These are phyloP conservation scores for Fusarium sp. DNA, from an alignment of 2,329 filamentous ascomycete genomes.

Conservation along the genomic window DNA sequence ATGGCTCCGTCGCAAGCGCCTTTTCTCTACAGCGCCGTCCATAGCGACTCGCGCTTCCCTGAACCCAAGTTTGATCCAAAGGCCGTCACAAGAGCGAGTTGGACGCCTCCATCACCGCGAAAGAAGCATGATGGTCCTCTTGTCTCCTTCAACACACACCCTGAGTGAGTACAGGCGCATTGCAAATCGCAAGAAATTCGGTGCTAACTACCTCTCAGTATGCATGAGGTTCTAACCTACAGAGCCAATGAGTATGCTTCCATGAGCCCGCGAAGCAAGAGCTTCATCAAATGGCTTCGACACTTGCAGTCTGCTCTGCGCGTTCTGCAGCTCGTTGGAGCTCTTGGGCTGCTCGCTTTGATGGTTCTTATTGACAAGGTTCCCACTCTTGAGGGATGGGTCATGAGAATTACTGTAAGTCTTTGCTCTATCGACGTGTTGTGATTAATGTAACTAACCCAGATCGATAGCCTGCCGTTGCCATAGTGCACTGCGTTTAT, in stretches of 20 bases:
- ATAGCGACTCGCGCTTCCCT: slow-evolving; percentile 66
- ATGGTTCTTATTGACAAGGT: slow-evolving; percentile 82
- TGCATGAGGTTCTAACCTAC: slow-evolving; percentile 74
- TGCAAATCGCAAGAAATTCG: not conserved
- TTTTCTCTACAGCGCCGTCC: slow-evolving; percentile 77
- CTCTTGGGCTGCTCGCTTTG: slow-evolving; percentile 78
- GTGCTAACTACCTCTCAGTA: slow-evolving; percentile 52
- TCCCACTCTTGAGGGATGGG: slow-evolving; percentile 75
- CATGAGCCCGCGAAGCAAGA: slow-evolving; percentile 79
- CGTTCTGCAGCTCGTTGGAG: slow-evolving; percentile 74
- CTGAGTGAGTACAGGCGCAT: slow-evolving; percentile 72
- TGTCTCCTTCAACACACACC: slow-evolving; percentile 86
- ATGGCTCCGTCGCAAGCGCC: slow-evolving; percentile 62
- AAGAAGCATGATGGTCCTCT: slow-evolving; percentile 80
- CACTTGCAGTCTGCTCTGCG: slow-evolving; percentile 78
- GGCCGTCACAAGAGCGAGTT: slow-evolving; percentile 84
- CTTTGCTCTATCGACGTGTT: not conserved
- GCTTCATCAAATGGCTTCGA: slow-evolving; percentile 77
- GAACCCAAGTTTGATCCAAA: slow-evolving; percentile 84
- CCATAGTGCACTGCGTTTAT: slow-evolving; percentile 79
- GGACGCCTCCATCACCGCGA: slow-evolving; percentile 71
- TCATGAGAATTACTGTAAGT: slow-evolving; percentile 81
- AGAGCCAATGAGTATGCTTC: slow-evolving; percentile 71
- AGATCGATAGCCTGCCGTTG: slow-evolving; percentile 76
- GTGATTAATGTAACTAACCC: slow-evolving; percentile 18